These are phyloP conservation scores for Backusella tarrabulga DNA, from an alignment of 192 early-diverging fungal species.

Conservation along the genomic window DNA sequence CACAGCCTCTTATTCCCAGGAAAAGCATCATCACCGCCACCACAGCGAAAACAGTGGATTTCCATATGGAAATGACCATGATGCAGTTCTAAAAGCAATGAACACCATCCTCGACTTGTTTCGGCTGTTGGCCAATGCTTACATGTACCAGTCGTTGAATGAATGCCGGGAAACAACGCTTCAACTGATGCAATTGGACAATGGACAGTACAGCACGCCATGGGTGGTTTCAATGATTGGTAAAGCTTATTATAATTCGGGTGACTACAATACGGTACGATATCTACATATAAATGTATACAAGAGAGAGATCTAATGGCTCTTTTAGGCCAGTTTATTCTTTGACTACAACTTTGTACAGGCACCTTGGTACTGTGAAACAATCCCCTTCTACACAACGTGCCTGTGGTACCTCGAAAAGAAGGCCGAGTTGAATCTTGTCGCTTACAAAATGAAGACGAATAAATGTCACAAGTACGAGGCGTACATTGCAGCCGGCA, in stretches of 20 bases:
- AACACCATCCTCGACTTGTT: neutral
- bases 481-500: constrained; percentile 33
- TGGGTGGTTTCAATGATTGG: constrained; percentile 26
- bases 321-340: constrained; percentile 15
- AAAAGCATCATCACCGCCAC: neutral
- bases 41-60: neutral
- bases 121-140: constrained; percentile 8
- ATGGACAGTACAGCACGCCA: constrained; percentile 31
- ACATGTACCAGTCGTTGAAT: constrained; percentile 27
- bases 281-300: neutral
- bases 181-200: constrained; percentile 26
- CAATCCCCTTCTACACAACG: constrained; percentile 30
- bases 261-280: constrained; percentile 28
- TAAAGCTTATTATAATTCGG: constrained; percentile 29
- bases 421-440: constrained; percentile 27
- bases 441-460: constrained; percentile 30
- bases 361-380: constrained; percentile 35
- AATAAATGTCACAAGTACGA: constrained; percentile 30
- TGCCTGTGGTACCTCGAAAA: constrained; percentile 32
- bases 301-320: too few relatives aligned
- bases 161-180: constrained; percentile 20
- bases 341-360: constrained; percentile 25
- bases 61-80: neutral
- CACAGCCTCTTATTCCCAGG: neutral
- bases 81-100: neutral